A percentile compares a stretch with the other conserved stretches of the same genome.
These are phyloP conservation scores for Nyctanthes arbortristis DNA, from an alignment of 257 asterid genomes.

Conservation along the genomic window DNA sequence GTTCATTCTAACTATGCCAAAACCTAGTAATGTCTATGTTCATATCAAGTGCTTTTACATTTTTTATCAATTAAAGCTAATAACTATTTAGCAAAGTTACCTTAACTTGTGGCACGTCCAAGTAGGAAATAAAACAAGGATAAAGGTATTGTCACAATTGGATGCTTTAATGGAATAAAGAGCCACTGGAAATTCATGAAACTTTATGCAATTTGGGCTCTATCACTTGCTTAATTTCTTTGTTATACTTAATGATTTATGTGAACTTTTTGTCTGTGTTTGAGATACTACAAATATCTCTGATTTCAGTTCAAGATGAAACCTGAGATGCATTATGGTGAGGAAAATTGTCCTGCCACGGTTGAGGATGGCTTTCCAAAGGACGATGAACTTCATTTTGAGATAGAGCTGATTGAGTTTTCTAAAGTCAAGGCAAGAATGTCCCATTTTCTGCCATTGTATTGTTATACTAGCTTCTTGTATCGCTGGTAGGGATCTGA, in stretches of 20 bases:
- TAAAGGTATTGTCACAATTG: too few species aligned
- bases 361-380: slow-evolving; percentile 81
- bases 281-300: slow-evolving; percentile 26
- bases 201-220: slow-evolving; percentile 12
- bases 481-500: background rate
- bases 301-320: slow-evolving; percentile 85
- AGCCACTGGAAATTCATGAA: background rate
- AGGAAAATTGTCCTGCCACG: slow-evolving; percentile 81
- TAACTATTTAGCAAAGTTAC: too few species aligned
- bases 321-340: slow-evolving; percentile 94
- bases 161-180: slow-evolving; percentile 17
- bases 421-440: slow-evolving; percentile 89
- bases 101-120: too few species aligned
- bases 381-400: slow-evolving; percentile 93
- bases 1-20: too few species aligned
- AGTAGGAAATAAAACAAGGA: too few species aligned
- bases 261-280: background rate
- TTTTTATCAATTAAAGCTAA: too few species aligned
- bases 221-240: background rate
- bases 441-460: slow-evolving; percentile 13
- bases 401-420: slow-evolving; percentile 86
- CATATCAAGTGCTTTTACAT: too few species aligned
- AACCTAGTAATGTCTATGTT: too few species aligned
- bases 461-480: background rate
- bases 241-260: background rate